A percentile compares a stretch with the other conserved stretches of the same genome.
phyloP scores from a whole-genome alignment of 139 green algal genomes.

The Picochlorum sp. region DNA sequence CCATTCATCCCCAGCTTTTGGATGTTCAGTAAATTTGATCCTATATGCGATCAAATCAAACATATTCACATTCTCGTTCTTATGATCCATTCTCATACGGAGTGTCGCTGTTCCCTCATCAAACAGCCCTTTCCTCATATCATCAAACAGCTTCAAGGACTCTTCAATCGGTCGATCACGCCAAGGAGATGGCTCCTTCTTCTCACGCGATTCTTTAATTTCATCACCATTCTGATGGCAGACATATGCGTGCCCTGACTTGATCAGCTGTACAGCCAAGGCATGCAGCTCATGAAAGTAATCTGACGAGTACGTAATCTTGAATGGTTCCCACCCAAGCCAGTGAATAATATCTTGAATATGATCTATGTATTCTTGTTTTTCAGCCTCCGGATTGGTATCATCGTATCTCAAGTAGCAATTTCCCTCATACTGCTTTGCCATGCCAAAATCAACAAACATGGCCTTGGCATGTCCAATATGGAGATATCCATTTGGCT shows the following conservation, averaged over 20 bases:
- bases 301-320: slow-evolving; percentile 89
- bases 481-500: slow-evolving; percentile 91
- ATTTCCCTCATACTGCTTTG: slow-evolving; percentile 61
- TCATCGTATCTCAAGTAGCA: slow-evolving; percentile 96
- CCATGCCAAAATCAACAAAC: slow-evolving; percentile 97
- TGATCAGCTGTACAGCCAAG: slow-evolving; percentile 90
- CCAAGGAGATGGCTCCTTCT: slow-evolving; percentile 73
- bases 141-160: slow-evolving; percentile 85
- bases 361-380: slow-evolving; percentile 97
- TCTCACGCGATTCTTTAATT: slow-evolving; percentile 76
- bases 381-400: slow-evolving; percentile 98
- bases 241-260: slow-evolving; percentile 85
- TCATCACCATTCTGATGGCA: slow-evolving; percentile 92
- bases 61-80: slow-evolving; percentile 97
- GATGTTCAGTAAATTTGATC: slow-evolving; percentile 90
- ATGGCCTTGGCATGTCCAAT: slow-evolving; percentile 97
- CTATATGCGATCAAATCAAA: slow-evolving; percentile 95
- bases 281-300: slow-evolving; percentile 93
- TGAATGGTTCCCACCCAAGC: slow-evolving; percentile 90
- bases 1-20: slow-evolving; percentile 72
- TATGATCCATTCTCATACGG: slow-evolving; percentile 68
- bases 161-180: slow-evolving; percentile 79
- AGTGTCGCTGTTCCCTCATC: slow-evolving; percentile 89
- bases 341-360: slow-evolving; percentile 93
- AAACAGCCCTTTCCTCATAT: slow-evolving; percentile 87